These are phyloP conservation scores for Ceratobasidium sp. DNA, from an alignment of 1,284 basidiomycete species.

Conservation along the genomic window DNA sequence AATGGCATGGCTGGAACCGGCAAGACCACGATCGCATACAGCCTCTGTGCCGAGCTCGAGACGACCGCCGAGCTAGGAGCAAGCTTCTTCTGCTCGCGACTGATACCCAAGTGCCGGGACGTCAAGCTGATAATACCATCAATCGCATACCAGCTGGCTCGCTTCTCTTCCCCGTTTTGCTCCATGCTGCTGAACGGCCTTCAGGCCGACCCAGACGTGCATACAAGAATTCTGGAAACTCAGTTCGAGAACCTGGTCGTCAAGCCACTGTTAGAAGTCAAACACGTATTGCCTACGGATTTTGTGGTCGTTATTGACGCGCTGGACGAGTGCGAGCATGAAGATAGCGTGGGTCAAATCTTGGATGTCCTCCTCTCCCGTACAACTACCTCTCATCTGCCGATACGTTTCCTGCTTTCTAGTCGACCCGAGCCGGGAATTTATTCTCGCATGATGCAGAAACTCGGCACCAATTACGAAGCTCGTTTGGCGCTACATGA, in stretches of 20 bases:
- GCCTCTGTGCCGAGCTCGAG: no score
- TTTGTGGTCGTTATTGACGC: conserved; percentile 2
- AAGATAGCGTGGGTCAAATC: no score
- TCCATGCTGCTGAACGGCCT: neutral
- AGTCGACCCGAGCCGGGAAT: conserved; percentile 5
- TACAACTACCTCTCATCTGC: neutral
- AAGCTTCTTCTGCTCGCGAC: no score
- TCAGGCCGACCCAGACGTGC: neutral
- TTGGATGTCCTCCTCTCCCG: no score
- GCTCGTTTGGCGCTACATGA: no score
- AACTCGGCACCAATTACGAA: no score
- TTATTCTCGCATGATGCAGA: neutral
- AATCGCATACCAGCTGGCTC: neutral
- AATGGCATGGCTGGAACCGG: no score
- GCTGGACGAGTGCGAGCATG: no score
- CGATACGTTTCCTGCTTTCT: neutral
- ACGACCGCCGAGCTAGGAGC: no score
- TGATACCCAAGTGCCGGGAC: no score
- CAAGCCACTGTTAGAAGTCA: neutral
- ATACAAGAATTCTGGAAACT: neutral
- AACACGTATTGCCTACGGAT: neutral
- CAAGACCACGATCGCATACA: no score
- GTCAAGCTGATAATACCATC: no score
- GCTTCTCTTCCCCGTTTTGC: neutral
- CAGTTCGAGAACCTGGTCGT: neutral